Base-by-base conservation (phyloP, 768 basidiomycete genomes). In the Phanerodontia chrysosporium region DNA sequence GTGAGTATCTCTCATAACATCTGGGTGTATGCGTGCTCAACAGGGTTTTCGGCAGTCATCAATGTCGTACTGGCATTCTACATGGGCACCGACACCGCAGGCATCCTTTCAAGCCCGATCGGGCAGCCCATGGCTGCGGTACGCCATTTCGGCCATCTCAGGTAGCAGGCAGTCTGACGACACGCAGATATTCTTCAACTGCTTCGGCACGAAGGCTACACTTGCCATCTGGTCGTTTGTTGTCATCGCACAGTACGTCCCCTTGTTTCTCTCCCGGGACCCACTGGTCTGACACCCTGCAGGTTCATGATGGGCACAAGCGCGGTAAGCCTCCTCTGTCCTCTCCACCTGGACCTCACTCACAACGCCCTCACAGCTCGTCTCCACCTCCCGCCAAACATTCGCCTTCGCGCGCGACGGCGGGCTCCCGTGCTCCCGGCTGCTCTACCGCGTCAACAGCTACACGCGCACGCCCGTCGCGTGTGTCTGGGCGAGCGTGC, bases 371-470 rank as follows among this genome's bases (percentile, higher is more conserved):
- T 12, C n/a, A 4, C 51, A 75, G 79, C 63, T 81, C 24, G 74
- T 81, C 16, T 80, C 80, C 14, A 69, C 80, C 28, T 82, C 81
- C 0, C 79, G 82, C 16, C 83, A 83, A 67, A 74, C 76, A 3
- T 84, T 83, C 57, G 83, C 83, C 0, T 84, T 84, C 64, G 72
- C 83, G 1, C 78, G 85, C 18, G 82, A 87, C 62, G 83, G 83
- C 27, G 86, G 81, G 3, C 79, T 87, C 6, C 85, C 86, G 1
- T 73, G 83, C 51, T 86, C 86, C 0, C 60, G 62, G 3, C 75
- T 70, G 55, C 73, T 86, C 22, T 85, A 85, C 63, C 75, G 78
- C 60, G 78, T 87, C 71, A 82, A 84, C 66, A 56, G 62, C 4
- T 74, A 67, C 58, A 84, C 81, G 6, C 72, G 74, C 32, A 82